Evolutionary conservation across 139 green algal species (phyloP), one percentile per base, ranked within the genome.

Genomic region (Coccomyxa sp.): DNA sequence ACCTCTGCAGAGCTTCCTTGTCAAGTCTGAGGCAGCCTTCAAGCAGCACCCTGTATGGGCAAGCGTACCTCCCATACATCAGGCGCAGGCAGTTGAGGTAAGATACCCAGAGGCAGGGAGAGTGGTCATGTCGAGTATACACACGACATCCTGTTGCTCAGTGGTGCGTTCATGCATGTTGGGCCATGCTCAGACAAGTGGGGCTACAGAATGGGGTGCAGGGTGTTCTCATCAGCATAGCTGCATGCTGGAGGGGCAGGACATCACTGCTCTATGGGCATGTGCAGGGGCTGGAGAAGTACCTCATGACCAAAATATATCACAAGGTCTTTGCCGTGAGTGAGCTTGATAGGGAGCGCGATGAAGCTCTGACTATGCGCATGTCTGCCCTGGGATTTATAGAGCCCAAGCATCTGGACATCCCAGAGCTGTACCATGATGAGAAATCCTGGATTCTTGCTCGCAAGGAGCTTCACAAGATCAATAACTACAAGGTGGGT

Each of bases 301-400:
- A 99, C 77, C 79, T 98, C 35, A 93, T 98, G 88, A 98, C 92
- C 34, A 98, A 98, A 86, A 84, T 99, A 71, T 93, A 95, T 81
- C 82, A 90, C 35, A 86, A 89, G 29, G 92, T 87, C 2, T 99
- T 99, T 84, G 89, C 74, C 0, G 39, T 82, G 14, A 81, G 68
- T 12, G 68, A 58, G 5, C 84, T 93, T 54, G 95, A 98, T 68
- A 68, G 70, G 27, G 93, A 97, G 81, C 82, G 89, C 0, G 95
- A 99, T 80, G 86, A 80, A 34, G 78, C 88, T 39, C 81, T 98
- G 73, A 79, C 68, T 7, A 37, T 76, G 76, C 80, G 90, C 80
- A 85, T 94, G 75, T 34, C 73, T 39, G 87, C 94, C 38, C 86
- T 89, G 31, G 79, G 74, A 37, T 98, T 97, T 79, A 83, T 98